Evolutionary conservation across 768 basidiomycete genomes (phyloP).

Genomic region (Multifurca ochricompacta): DNA sequence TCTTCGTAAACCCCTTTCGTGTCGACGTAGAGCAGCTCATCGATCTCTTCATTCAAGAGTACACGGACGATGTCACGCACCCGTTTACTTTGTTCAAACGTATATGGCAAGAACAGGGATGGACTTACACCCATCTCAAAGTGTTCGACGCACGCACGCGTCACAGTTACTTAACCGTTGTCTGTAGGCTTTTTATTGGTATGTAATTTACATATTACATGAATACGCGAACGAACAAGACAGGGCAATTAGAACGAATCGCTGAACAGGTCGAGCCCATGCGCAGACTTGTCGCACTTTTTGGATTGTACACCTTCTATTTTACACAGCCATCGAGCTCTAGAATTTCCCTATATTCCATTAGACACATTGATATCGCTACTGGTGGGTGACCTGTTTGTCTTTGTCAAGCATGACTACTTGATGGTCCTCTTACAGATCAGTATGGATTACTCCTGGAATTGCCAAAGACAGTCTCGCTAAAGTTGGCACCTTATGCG

Average conservation of each 20-base stretch:
- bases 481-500: conserved; percentile 42
- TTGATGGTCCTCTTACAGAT: conserved; percentile 36
- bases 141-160: conserved; percentile 62
- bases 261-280: conserved; percentile 43
- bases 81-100: conserved; percentile 69
- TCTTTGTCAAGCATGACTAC: conserved; percentile 29
- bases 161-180: conserved; percentile 51
- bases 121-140: conserved; percentile 71
- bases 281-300: conserved; percentile 52
- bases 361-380: conserved; percentile 54
- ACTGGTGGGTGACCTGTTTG: conserved; percentile 22
- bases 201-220: conserved; percentile 19
- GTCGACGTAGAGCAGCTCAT: conserved; percentile 55
- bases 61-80: conserved; percentile 26
- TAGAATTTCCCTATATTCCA: conserved; percentile 40
- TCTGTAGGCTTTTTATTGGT: conserved; percentile 64
- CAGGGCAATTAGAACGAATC: conserved; percentile 41
- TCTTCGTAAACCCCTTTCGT: conserved; percentile 57
- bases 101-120: conserved; percentile 59
- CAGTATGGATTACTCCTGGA: conserved; percentile 40
- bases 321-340: conserved; percentile 55
- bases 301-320: conserved; percentile 64
- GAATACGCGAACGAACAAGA: neutral
- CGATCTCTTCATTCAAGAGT: conserved; percentile 44
- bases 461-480: conserved; percentile 41